Evolutionary conservation across 371 early-diverging fungal species (phyloP).

Genomic region (Enterocytospora artemiae): DNA sequence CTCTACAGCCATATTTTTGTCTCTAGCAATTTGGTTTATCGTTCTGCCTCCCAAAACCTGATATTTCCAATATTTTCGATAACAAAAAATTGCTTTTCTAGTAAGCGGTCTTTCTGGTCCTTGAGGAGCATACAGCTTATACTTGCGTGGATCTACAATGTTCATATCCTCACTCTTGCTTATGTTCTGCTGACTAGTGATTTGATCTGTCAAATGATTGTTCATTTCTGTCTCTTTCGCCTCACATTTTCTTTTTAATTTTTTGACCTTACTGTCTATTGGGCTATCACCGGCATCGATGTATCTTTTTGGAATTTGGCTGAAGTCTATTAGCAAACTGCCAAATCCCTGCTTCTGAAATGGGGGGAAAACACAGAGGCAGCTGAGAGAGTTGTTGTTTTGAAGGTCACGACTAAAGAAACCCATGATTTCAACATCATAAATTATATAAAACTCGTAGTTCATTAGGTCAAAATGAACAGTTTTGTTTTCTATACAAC

Average conservation of each 20-base stretch:
- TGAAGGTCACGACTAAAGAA: constrained; percentile 49
- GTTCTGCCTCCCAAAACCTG: constrained; percentile 25
- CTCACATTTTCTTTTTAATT: no score
- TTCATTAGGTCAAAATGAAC: constrained; percentile 50
- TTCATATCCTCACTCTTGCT: not conserved
- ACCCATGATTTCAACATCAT: constrained; percentile 37
- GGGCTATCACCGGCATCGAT: no score
- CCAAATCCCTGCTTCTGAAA: constrained; percentile 48
- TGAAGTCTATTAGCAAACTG: constrained; percentile 53
- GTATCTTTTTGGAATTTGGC: constrained; percentile 30
- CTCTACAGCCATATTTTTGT: constrained; percentile 38
- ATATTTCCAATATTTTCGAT: constrained; percentile 52
- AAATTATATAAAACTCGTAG: constrained; percentile 51
- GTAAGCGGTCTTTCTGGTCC: constrained; percentile 56
- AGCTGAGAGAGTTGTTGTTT: constrained; percentile 47
- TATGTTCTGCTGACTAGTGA: not conserved
- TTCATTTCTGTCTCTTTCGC: not conserved
- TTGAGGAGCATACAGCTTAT: not conserved
- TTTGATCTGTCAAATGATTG: not conserved
- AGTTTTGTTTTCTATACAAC: constrained; percentile 54
- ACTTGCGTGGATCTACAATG: not conserved
- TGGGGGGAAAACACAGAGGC: constrained; percentile 52
- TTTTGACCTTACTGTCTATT: no score
- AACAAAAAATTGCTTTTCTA: constrained; percentile 32
- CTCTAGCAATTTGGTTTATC: constrained; percentile 30